Percentiles rank a stretch among this genome's conserved stretches.
Conservation (phyloP, 495 filamentous ascomycete species). For the Geoglossum glabrum region DNA sequence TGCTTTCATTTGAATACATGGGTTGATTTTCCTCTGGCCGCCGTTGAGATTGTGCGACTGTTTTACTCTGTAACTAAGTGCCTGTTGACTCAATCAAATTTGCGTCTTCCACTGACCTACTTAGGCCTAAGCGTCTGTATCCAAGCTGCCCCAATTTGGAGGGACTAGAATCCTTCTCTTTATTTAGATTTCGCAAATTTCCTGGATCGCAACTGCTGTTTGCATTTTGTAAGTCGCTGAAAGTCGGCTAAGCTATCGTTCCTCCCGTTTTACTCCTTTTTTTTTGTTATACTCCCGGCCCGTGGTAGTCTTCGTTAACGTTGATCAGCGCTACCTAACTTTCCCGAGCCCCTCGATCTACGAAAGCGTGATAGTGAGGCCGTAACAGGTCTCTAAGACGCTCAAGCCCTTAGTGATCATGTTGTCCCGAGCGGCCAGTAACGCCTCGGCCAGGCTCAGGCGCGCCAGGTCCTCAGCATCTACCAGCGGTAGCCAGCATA, state of each 20-base stretch:
- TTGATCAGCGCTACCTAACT: background rate
- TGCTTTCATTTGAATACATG: background rate
- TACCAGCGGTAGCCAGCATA: conserved; percentile 21
- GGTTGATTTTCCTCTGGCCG: background rate
- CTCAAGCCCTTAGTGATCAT: conserved; percentile 13
- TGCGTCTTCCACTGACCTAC: background rate
- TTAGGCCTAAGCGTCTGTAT: background rate
- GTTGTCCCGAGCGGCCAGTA: conserved; percentile 25
- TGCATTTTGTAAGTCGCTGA: background rate
- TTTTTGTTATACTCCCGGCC: background rate
- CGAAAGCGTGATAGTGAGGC: background rate
- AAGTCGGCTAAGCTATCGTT: background rate
- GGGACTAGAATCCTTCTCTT: background rate
- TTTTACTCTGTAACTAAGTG: background rate
- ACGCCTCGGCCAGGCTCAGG: conserved; percentile 27
- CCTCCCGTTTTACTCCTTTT: background rate
- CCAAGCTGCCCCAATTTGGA: too few relatives aligned
- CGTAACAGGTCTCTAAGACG: background rate
- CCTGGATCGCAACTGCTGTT: background rate
- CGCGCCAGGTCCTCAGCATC: conserved; percentile 46
- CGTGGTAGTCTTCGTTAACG: background rate
- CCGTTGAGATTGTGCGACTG: background rate
- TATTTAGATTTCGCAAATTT: background rate
- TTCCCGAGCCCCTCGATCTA: background rate
- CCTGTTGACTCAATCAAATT: background rate